Percentiles rank a stretch among this genome's conserved stretches.
Conservation (phyloP, 345 rosid genomes). For the Salix dunnii region DNA sequence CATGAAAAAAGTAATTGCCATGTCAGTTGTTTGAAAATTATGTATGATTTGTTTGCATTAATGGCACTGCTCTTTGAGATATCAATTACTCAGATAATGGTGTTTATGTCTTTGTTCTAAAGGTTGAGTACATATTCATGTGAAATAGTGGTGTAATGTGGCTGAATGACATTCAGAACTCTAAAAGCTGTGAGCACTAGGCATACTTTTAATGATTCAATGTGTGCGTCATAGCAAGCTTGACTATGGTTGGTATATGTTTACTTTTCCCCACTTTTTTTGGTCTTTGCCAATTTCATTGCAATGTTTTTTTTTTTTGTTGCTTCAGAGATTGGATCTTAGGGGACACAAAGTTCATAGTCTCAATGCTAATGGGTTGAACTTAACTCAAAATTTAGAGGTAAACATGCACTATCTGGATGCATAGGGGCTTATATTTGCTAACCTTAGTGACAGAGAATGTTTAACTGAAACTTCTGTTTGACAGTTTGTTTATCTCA, state of each 20-base stretch:
- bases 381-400: slow-evolving; percentile 84
- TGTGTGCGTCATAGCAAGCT: not conserved
- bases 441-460: not conserved
- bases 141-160: not conserved
- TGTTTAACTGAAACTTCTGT: slow-evolving; percentile 21
- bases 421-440: not conserved
- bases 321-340: slow-evolving; percentile 81
- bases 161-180: not conserved
- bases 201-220: not conserved
- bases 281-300: slow-evolving; percentile 11
- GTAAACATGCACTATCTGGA: slow-evolving; percentile 35
- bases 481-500: slow-evolving; percentile 90
- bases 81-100: not conserved
- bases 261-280: not conserved
- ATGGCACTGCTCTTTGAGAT: not conserved
- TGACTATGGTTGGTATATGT: not conserved
- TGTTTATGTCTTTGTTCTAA: not conserved
- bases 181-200: not conserved
- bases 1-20: too few species aligned
- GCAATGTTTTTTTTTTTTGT: slow-evolving; percentile 14
- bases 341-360: slow-evolving; percentile 90
- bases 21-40: not conserved
- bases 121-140: not conserved
- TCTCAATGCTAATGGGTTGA: slow-evolving; percentile 72
- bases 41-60: not conserved